phyloP scores from a whole-genome alignment of 768 basidiomycete species.

The Suillus weaverae region DNA sequence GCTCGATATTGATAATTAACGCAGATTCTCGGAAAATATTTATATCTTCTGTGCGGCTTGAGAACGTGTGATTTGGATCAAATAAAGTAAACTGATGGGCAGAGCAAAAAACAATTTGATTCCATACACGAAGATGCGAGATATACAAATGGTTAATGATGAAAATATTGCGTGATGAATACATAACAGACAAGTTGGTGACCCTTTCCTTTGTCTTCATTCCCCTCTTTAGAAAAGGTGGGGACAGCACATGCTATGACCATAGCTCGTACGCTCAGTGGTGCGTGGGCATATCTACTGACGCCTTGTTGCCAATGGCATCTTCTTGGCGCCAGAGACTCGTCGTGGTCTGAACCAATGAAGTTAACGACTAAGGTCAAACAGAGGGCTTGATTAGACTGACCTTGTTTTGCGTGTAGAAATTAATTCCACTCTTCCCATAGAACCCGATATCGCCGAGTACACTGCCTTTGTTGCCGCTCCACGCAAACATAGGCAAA shows the following conservation, averaged over 20 bases:
- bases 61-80: not conserved
- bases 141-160: constrained; percentile 1
- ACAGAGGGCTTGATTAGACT: constrained; percentile 1
- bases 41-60: not conserved
- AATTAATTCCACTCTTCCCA: constrained; percentile 89
- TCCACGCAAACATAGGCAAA: constrained; percentile 93
- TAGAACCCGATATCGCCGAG: constrained; percentile 91
- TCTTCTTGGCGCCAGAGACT: constrained; percentile 91
- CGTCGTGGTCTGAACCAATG: constrained; percentile 70
- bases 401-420: constrained; percentile 95
- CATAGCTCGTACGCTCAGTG: not conserved
- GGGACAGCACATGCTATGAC: not conserved
- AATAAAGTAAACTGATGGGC: not conserved
- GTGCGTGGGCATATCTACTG: constrained; percentile 76
- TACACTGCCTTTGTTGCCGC: constrained; percentile 87
- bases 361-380: constrained; percentile 9
- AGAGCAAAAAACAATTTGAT: not conserved
- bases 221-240: not conserved
- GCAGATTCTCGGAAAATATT: not conserved
- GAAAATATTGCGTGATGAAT: not conserved
- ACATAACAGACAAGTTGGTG: not conserved
- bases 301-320: constrained; percentile 74
- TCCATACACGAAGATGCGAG: not conserved
- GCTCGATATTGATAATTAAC: not conserved
- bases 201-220: not conserved